Percentiles rank a stretch among this genome's conserved stretches.
phyloP scores from a whole-genome alignment of 208 protist species.

The Trypanosoma theileri region DNA sequence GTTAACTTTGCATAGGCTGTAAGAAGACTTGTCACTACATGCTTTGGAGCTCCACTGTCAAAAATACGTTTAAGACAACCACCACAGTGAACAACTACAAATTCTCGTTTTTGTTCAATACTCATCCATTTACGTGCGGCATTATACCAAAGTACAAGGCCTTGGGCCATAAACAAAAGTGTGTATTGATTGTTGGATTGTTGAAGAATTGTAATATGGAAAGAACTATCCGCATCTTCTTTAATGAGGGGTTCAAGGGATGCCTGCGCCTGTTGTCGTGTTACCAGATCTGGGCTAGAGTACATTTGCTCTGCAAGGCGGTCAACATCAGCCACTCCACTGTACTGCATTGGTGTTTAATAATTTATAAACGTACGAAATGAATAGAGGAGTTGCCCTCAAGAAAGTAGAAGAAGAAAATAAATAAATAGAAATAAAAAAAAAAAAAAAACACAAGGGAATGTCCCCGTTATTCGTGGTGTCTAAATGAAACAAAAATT shows the following conservation, averaged over 20 bases:
- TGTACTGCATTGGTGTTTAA: constrained; percentile 19
- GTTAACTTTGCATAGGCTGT: constrained; percentile 58
- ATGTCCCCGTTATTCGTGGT: too few relatives aligned
- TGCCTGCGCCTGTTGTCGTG: constrained; percentile 45
- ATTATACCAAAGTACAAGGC: constrained; percentile 69
- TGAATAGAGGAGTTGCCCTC: too few relatives aligned
- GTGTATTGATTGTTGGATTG: constrained; percentile 78
- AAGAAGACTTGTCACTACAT: constrained; percentile 60
- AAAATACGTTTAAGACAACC: constrained; percentile 61
- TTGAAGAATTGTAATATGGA: constrained; percentile 49
- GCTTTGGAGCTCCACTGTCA: constrained; percentile 56
- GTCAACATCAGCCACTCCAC: constrained; percentile 59
- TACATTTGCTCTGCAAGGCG: constrained; percentile 69
- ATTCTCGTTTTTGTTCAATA: constrained; percentile 35
- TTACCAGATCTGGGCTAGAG: constrained; percentile 45
- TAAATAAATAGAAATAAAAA: too few relatives aligned
- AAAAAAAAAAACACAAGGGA: too few relatives aligned
- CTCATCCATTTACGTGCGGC: constrained; percentile 53
- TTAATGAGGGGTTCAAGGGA: constrained; percentile 48
- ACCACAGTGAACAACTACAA: constrained; percentile 63
- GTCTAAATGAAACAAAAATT: too few relatives aligned
- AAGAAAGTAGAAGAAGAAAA: neutral
- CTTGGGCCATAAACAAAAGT: constrained; percentile 73
- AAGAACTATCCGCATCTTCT: constrained; percentile 44
- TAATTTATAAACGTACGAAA: too few relatives aligned